Evolutionary conservation across 768 basidiomycete species (phyloP).

Genomic region (Leccinellum albellum): DNA sequence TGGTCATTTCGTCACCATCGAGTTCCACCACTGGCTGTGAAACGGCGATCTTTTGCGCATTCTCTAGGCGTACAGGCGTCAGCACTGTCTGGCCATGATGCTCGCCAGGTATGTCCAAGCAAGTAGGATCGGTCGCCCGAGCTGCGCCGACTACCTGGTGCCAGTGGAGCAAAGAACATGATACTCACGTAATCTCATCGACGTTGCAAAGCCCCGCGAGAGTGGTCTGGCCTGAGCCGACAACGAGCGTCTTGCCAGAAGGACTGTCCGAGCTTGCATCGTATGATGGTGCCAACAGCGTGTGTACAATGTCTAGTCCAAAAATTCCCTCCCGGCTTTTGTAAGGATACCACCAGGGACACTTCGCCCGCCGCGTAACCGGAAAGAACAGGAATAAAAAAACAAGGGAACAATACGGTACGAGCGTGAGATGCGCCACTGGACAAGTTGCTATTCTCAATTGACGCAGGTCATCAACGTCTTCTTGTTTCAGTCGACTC

Average conservation of each 20-base stretch:
- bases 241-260: constrained; percentile 24
- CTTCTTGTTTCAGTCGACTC: no score
- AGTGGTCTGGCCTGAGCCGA: constrained; percentile 19
- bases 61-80: constrained; percentile 17
- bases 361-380: constrained; percentile 23
- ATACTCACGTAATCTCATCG: constrained; percentile 29
- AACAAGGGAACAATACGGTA: constrained; percentile 15
- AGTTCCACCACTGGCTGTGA: constrained; percentile 90
- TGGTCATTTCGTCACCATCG: constrained; percentile 98
- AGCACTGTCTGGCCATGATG: background rate
- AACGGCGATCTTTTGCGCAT: constrained; percentile 63
- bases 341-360: constrained; percentile 11
- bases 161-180: background rate
- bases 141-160: constrained; percentile 1
- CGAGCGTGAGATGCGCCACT: constrained; percentile 21
- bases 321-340: constrained; percentile 14
- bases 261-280: constrained; percentile 22
- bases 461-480: no score
- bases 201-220: constrained; percentile 28
- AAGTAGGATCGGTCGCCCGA: background rate
- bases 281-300: constrained; percentile 3
- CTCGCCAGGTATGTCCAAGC: background rate
- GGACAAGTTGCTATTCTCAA: background rate
- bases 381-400: constrained; percentile 8
- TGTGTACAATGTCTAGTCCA: constrained; percentile 3